Percentiles rank a stretch among this genome's conserved stretches.
Conservation (phyloP, 2,329 filamentous ascomycete genomes). For the Trichoderma polysporum region DNA sequence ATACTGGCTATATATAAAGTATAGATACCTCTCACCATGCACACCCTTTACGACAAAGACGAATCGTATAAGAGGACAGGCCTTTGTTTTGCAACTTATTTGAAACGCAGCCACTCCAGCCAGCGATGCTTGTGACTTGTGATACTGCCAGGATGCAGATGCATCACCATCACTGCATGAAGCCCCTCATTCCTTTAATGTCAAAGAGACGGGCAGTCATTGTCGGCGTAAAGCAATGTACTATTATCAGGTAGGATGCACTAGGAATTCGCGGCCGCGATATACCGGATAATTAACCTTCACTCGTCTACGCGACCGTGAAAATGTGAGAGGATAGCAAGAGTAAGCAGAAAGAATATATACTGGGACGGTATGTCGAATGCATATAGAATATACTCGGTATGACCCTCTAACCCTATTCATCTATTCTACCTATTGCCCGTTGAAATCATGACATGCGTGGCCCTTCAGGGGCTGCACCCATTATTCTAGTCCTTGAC, state of each 20-base stretch:
- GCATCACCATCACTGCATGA: not conserved
- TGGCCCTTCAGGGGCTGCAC: not conserved
- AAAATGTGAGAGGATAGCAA: not conserved
- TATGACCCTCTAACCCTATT: not conserved
- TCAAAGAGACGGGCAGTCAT: not conserved
- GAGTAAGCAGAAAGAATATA: not conserved
- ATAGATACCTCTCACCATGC: not conserved
- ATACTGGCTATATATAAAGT: not conserved
- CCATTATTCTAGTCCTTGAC: not conserved
- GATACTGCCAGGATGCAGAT: not conserved
- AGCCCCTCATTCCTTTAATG: not conserved
- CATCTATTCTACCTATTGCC: not conserved
- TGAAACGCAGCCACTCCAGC: constrained; percentile 8
- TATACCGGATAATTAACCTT: not conserved
- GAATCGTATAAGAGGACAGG: not conserved
- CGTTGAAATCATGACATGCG: not conserved
- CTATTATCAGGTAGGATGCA: too few relatives aligned
- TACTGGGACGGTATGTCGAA: not conserved
- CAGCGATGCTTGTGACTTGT: constrained; percentile 1
- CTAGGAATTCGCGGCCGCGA: too few relatives aligned
- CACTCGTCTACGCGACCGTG: not conserved
- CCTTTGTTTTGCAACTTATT: not conserved
- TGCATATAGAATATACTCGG: not conserved
- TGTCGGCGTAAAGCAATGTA: too few relatives aligned
- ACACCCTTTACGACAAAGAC: not conserved